Percentiles rank a stretch among this genome's conserved stretches.
These are phyloP conservation scores for Ceratocystis variospora DNA, from an alignment of 2,329 filamentous ascomycete genomes.

Conservation along the genomic window DNA sequence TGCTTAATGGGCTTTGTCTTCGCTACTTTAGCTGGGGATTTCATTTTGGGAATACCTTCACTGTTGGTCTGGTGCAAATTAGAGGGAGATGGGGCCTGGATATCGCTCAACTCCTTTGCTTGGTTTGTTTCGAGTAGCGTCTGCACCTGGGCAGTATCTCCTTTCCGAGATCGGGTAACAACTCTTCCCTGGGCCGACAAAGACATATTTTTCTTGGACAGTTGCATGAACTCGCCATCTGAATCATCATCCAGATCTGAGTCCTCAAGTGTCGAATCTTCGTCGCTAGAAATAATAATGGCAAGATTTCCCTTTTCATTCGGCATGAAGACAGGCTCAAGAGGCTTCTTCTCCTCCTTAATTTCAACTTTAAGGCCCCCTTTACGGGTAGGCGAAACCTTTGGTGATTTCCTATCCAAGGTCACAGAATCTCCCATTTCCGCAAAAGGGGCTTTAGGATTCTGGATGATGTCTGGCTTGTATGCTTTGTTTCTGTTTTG, in stretches of 20 bases:
- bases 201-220: background rate
- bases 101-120: background rate
- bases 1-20: background rate
- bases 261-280: background rate
- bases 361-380: background rate
- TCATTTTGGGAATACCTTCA: too few species aligned
- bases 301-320: background rate
- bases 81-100: background rate
- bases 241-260: background rate
- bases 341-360: background rate
- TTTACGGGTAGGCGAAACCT: background rate
- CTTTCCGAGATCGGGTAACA: background rate
- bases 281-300: conserved; percentile 13
- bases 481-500: background rate
- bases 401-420: background rate
- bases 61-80: background rate
- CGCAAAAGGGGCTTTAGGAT: background rate
- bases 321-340: background rate
- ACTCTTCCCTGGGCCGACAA: background rate
- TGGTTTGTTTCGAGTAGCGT: background rate
- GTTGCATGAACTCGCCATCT: conserved; percentile 8
- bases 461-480: background rate
- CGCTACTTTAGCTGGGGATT: background rate
- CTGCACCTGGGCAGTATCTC: background rate
- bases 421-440: background rate